Conservation (phyloP, 805 yeast species). For the Blastobotrys chiropterorum region DNA sequence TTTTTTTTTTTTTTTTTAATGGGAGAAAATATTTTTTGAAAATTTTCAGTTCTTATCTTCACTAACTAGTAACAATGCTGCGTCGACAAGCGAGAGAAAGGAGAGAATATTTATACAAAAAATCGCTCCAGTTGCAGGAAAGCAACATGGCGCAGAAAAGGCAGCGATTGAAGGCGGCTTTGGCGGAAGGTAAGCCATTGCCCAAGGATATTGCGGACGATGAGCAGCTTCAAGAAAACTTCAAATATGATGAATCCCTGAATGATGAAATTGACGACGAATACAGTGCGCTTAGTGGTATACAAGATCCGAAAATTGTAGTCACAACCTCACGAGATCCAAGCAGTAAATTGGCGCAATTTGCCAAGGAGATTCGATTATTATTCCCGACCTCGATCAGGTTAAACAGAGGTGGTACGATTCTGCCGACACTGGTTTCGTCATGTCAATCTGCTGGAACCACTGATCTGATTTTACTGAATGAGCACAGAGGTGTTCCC, state of each 20-base stretch:
- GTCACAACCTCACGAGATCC: constrained; percentile 95
- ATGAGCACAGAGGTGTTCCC: constrained; percentile 98
- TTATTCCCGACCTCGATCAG: constrained; percentile 86
- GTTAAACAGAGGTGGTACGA: constrained; percentile 87
- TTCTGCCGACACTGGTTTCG: constrained; percentile 75
- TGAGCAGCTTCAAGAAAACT: constrained; percentile 69
- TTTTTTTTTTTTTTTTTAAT: too few relatives aligned
- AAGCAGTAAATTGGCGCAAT: constrained; percentile 75
- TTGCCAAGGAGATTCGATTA: constrained; percentile 84
- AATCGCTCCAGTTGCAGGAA: constrained; percentile 86
- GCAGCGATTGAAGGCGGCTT: constrained; percentile 75
- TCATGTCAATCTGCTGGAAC: constrained; percentile 78
- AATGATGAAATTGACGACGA: constrained; percentile 78
- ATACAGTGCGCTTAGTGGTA: constrained; percentile 79
- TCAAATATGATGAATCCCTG: constrained; percentile 76
- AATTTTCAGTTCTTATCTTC: too few relatives aligned
- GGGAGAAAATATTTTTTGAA: too few relatives aligned
- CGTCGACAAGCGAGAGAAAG: constrained; percentile 96
- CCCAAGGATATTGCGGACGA: constrained; percentile 91
- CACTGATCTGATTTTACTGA: constrained; percentile 78
- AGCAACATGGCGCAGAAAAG: constrained; percentile 79
- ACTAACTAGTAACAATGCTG: constrained; percentile 38
- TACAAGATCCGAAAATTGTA: constrained; percentile 82
- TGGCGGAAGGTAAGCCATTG: constrained; percentile 86
- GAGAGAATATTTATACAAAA: constrained; percentile 84